Evolutionary conservation across 1,284 basidiomycete species (phyloP).

Genomic region (Sanghuangporus sanghuang): DNA sequence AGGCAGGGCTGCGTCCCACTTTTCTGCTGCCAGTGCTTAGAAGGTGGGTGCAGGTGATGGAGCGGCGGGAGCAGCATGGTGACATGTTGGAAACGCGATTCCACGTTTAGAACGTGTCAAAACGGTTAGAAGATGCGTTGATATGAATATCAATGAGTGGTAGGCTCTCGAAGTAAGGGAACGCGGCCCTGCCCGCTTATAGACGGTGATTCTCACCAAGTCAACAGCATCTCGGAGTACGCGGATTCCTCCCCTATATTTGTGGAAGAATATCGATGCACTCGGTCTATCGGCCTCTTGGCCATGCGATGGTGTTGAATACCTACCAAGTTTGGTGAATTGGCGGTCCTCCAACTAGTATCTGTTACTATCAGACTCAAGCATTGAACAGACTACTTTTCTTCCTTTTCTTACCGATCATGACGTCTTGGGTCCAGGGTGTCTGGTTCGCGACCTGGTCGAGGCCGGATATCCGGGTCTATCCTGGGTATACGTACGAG

Average conservation of each 20-base stretch:
- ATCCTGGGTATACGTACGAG: not conserved
- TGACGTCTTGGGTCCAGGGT: slow-evolving; percentile 9
- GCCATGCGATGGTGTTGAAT: not conserved
- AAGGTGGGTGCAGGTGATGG: not conserved
- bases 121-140: not conserved
- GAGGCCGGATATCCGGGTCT: not conserved
- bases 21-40: not conserved
- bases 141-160: not conserved
- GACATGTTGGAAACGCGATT: not conserved
- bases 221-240: not conserved
- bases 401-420: not conserved
- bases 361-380: not conserved
- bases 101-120: not conserved
- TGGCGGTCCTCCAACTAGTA: not conserved
- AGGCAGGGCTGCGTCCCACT: not conserved
- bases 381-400: not conserved
- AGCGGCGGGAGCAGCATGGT: not conserved
- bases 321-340: not conserved
- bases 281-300: not conserved
- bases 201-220: not conserved
- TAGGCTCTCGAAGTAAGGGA: not conserved
- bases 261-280: not conserved
- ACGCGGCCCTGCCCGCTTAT: not conserved
- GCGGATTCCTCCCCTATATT: not conserved
- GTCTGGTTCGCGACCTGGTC: slow-evolving; percentile 1